Evolutionary conservation across 768 basidiomycete genomes (phyloP).

Genomic region (Hypsizygus marmoreus): DNA sequence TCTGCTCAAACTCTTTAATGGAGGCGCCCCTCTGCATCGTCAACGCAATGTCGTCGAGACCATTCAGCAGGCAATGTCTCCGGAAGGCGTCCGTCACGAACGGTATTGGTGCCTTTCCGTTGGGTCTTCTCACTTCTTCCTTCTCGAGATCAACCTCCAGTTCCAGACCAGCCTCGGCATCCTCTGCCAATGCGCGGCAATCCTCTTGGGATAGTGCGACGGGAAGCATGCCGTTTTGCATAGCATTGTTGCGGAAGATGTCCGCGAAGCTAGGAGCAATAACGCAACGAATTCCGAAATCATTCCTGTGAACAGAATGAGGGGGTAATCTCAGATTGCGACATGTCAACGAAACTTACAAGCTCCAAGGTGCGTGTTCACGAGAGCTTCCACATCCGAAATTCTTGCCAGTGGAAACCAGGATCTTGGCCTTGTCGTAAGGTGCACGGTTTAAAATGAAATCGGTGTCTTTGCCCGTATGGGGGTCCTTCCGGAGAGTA

Average conservation of each 20-base stretch:
- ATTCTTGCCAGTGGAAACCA: conserved; percentile 85
- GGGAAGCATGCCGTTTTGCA: conserved; percentile 94
- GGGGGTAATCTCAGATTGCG: conserved; percentile 1
- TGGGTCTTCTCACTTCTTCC: conserved; percentile 71
- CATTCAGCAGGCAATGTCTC: conserved; percentile 91
- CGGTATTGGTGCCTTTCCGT: conserved; percentile 69
- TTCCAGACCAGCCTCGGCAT: conserved; percentile 75
- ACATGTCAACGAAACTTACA: conserved; percentile 48
- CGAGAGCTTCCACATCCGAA: conserved; percentile 91
- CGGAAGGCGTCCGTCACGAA: conserved; percentile 92
- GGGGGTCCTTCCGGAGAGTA: conserved; percentile 74
- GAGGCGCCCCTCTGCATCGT: conserved; percentile 77
- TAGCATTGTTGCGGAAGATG: conserved; percentile 86
- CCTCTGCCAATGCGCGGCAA: conserved; percentile 71
- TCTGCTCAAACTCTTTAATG: conserved; percentile 82
- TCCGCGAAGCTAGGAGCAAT: conserved; percentile 91
- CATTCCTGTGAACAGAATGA: conserved; percentile 49
- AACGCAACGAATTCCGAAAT: conserved; percentile 88
- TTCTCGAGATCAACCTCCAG: conserved; percentile 86
- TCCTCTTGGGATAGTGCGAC: conserved; percentile 68
- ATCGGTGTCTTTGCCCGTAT: conserved; percentile 78
- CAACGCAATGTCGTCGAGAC: conserved; percentile 94
- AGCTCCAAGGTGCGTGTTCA: conserved; percentile 88
- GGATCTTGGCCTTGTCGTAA: conserved; percentile 73
- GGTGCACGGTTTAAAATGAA: conserved; percentile 84